Base-by-base conservation (phyloP, 2,329 filamentous ascomycete genomes). In the Penicillium sp. region DNA sequence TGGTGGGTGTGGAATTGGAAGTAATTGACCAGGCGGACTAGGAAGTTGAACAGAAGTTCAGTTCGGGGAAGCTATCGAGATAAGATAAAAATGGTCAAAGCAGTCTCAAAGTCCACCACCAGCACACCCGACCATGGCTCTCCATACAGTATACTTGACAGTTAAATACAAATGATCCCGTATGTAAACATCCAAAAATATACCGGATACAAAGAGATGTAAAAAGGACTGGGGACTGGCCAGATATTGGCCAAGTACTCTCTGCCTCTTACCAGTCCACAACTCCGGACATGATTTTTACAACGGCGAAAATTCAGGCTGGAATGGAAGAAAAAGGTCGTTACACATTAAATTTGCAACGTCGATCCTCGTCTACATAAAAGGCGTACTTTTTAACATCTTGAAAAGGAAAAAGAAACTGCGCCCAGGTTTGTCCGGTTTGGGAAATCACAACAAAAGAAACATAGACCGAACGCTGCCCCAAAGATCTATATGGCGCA, bases 341-440 rank as follows among this genome's bases (percentile, higher is more conserved):
- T 68, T 60, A 68, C 67, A 69, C 70, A 73, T 73, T 72, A 72
- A 66, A 68, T 68, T 72, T 66, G 63, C 62, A 62, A 67, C 66
- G 64, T 65, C 56, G 60, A 69, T 63, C 63, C 64, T 72, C 68
- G 66, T 71, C 67, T 69, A 70, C 66, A 69, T 62, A 65, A 54
- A 46, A 54, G 63, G 61, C 63, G 64, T 70, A 70, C 70, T 70
- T 70, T 69, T 72, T 60, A 60, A 60, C 60, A 61, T 64, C 49
- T 51, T 37, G 19, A 40, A 39, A 63, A 64, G 61, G 55, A 55
- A 53, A 59, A 61, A 65, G 61, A 56, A 59, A 63, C 59, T 69
- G 66, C 65, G 65, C 65, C 68, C 61, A 67, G 67, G 55, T 57
- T 56, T 66, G 60, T 60, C 66, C 65, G 62, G 66, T 63, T 66